Conservation (phyloP, 495 filamentous ascomycete genomes). For the Friedmanniomyces simplex region DNA sequence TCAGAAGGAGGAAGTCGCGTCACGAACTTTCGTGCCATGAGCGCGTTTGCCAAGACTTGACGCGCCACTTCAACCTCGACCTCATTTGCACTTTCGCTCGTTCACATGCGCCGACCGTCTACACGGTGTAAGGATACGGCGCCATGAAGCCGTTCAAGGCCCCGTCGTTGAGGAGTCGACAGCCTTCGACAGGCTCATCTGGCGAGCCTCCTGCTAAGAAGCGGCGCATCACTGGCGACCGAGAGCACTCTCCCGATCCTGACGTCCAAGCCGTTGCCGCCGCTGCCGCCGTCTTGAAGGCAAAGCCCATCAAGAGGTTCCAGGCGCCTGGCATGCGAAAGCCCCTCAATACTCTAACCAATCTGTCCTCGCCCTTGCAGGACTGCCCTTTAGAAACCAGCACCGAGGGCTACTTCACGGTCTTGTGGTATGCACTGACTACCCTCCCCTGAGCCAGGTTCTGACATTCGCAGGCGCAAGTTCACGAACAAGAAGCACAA, state of each 20-base stretch:
- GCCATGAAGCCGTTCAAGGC: slow-evolving; percentile 23
- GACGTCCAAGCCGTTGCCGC: not conserved
- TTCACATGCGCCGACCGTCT: too few species aligned
- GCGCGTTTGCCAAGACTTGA: not conserved
- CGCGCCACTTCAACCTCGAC: not conserved
- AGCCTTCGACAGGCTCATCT: not conserved
- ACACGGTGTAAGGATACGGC: too few species aligned
- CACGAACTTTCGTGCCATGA: not conserved
- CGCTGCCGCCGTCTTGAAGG: slow-evolving; percentile 8
- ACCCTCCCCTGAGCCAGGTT: not conserved
- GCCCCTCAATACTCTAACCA: slow-evolving; percentile 36
- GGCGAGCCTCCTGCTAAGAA: slow-evolving; percentile 26
- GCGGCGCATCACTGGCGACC: slow-evolving; percentile 24
- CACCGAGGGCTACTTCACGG: slow-evolving; percentile 51
- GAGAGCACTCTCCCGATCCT: slow-evolving; percentile 7
- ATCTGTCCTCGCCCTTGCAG: slow-evolving; percentile 20
- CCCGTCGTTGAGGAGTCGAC: slow-evolving; percentile 6
- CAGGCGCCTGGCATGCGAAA: slow-evolving; percentile 25
- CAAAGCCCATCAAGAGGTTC: slow-evolving; percentile 10
- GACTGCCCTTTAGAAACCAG: slow-evolving; percentile 2
- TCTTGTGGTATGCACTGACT: slow-evolving; percentile 46
- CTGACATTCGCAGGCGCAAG: slow-evolving; percentile 47
- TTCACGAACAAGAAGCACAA: slow-evolving; percentile 72
- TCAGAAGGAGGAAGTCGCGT: too few species aligned
- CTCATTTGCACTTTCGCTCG: too few species aligned